Evolutionary conservation across 1,284 basidiomycete genomes (phyloP).

Genomic region (Mixia osmundae): DNA sequence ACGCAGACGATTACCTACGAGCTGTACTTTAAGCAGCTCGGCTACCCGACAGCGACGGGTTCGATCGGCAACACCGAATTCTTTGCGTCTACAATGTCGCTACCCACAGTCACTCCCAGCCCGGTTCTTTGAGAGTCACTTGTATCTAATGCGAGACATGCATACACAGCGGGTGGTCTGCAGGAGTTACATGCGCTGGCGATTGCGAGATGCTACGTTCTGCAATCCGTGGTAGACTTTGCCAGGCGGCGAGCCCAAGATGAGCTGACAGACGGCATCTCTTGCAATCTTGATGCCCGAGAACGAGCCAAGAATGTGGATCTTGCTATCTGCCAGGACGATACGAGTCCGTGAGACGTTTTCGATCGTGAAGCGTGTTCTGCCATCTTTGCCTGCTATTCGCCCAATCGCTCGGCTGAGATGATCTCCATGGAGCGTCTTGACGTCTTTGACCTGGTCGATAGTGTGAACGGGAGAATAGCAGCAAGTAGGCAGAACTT

Average conservation of each 20-base stretch:
- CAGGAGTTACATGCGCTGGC: too few relatives aligned
- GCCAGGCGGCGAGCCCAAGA: conserved; percentile 82
- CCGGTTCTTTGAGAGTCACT: too few relatives aligned
- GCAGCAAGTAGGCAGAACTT: not conserved
- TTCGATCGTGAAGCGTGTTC: conserved; percentile 96
- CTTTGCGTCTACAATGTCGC: too few relatives aligned
- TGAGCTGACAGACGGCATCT: conserved; percentile 83
- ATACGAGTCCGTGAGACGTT: conserved; percentile 88
- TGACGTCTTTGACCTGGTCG: conserved; percentile 80
- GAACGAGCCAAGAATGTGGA: conserved; percentile 81
- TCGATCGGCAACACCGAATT: too few relatives aligned
- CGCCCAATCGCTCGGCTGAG: conserved; percentile 87
- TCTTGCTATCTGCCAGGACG: conserved; percentile 87
- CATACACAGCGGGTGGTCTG: too few relatives aligned
- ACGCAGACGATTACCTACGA: too few relatives aligned
- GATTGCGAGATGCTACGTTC: too few relatives aligned
- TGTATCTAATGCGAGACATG: too few relatives aligned
- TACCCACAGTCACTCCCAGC: too few relatives aligned
- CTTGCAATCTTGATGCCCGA: conserved; percentile 93
- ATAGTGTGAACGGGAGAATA: not conserved
- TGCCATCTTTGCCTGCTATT: conserved; percentile 92
- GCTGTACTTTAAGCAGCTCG: too few relatives aligned
- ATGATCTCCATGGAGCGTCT: conserved; percentile 91
- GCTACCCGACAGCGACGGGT: too few relatives aligned
- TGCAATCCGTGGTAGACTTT: conserved; percentile 74